Evolutionary conservation across 305 asterid species (phyloP).

Genomic region (Petunia hybrid): DNA sequence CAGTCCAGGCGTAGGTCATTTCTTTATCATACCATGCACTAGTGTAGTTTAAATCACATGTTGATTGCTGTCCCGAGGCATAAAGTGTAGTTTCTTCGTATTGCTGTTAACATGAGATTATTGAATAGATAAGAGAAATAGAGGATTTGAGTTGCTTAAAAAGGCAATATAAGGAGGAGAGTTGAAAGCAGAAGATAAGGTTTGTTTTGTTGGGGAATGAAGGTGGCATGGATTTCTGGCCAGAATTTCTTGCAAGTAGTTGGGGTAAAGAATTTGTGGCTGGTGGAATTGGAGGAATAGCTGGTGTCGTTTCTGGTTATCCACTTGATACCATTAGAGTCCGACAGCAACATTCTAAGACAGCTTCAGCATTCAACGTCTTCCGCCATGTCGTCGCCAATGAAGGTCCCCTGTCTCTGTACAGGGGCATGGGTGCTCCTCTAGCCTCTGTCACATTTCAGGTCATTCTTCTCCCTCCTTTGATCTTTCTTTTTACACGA

Average conservation of each 20-base stretch:
- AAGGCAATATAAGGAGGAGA: background rate
- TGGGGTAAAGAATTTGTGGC: conserved; percentile 88
- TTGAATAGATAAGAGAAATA: background rate
- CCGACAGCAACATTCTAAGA: conserved; percentile 67
- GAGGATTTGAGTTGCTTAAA: background rate
- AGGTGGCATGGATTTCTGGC: conserved; percentile 76
- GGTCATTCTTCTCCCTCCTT: conserved; percentile 39
- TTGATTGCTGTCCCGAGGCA: background rate
- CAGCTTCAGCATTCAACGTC: conserved; percentile 60
- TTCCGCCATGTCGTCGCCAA: conserved; percentile 58
- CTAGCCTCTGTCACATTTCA: conserved; percentile 78
- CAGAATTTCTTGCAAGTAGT: conserved; percentile 63
- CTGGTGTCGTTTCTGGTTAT: conserved; percentile 76
- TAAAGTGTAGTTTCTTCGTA: too few relatives aligned
- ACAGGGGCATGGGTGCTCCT: conserved; percentile 87
- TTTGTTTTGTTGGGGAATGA: conserved; percentile 32
- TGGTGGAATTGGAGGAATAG: conserved; percentile 82
- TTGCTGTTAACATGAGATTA: background rate
- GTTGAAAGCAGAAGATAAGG: background rate
- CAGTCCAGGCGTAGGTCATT: background rate
- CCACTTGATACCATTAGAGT: conserved; percentile 84
- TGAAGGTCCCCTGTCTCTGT: conserved; percentile 75
- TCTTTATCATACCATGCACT: background rate
- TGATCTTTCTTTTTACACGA: background rate
- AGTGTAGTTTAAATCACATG: background rate